These are phyloP conservation scores for Bipolaris sorokiniana DNA, from an alignment of 2,329 filamentous ascomycete genomes.

Conservation along the genomic window DNA sequence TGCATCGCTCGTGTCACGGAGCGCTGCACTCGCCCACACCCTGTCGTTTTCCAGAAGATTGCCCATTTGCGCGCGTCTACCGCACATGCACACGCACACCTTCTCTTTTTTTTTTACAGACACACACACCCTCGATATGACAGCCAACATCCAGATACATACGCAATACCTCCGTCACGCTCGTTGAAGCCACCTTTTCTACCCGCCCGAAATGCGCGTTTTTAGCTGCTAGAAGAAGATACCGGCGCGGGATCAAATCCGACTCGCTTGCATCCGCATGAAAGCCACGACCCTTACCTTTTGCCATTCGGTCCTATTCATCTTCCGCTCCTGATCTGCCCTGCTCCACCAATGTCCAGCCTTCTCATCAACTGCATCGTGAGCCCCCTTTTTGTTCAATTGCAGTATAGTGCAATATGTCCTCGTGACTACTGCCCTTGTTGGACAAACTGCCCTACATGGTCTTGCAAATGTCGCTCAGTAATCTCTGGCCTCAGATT, in stretches of 20 bases:
- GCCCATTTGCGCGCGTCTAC: conserved; percentile 38
- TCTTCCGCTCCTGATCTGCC: conserved; percentile 12
- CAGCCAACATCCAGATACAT: not conserved
- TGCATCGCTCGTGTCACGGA: conserved; percentile 28
- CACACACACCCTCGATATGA: conserved; percentile 5
- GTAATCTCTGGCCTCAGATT: not conserved
- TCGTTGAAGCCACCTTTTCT: conserved; percentile 20
- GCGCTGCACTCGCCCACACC: conserved; percentile 33
- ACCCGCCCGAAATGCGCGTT: conserved; percentile 8
- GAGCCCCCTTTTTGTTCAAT: conserved; percentile 18
- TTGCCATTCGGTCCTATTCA: conserved; percentile 18
- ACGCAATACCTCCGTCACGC: conserved; percentile 10
- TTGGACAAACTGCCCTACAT: not conserved
- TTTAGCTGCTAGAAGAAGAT: not conserved
- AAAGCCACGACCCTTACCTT: conserved; percentile 23
- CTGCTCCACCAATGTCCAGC: conserved; percentile 13
- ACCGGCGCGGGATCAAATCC: conserved; percentile 24
- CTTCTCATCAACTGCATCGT: conserved; percentile 3
- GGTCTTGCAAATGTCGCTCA: not conserved
- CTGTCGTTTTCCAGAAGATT: conserved; percentile 48
- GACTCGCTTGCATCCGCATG: conserved; percentile 25
- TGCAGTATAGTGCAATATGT: conserved; percentile 1
- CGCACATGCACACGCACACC: conserved; percentile 17
- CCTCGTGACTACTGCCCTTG: not conserved
- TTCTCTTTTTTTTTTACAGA: too few species aligned